Percentiles rank a stretch among this genome's conserved stretches.
These are phyloP conservation scores for Peronosclerospora sorghi DNA, from an alignment of 352 stramenopile genomes.

Conservation along the genomic window DNA sequence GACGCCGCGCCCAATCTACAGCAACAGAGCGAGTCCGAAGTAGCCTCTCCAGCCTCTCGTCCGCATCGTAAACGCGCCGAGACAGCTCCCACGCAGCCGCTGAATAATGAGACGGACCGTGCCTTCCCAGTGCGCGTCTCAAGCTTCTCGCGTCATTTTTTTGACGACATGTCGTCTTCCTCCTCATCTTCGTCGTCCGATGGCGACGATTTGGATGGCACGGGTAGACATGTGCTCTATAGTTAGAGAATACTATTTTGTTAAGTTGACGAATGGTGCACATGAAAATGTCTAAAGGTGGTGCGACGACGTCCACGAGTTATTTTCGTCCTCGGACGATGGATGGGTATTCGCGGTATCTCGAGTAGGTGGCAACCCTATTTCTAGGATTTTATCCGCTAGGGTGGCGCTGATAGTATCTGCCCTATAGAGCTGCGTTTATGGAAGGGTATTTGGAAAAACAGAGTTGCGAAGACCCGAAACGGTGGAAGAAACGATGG, in stretches of 20 bases:
- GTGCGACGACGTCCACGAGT: constrained; percentile 33
- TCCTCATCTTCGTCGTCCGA: constrained; percentile 20
- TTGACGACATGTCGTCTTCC: constrained; percentile 21
- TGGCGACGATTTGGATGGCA: constrained; percentile 11
- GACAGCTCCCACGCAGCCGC: constrained; percentile 16
- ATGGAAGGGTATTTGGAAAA: constrained; percentile 79
- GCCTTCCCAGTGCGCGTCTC: constrained; percentile 6
- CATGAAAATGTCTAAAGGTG: background rate
- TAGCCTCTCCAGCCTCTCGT: constrained; percentile 10
- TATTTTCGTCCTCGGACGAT: constrained; percentile 54
- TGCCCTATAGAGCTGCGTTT: constrained; percentile 32
- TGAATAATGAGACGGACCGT: constrained; percentile 2
- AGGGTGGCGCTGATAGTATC: background rate
- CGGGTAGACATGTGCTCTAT: constrained; percentile 2
- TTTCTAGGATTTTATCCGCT: background rate
- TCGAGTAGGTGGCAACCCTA: constrained; percentile 26
- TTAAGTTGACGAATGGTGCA: background rate
- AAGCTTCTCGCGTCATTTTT: constrained; percentile 19
- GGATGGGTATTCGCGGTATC: constrained; percentile 49
- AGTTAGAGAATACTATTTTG: background rate
- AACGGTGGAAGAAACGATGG: constrained; percentile 70
- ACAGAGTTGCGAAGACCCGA: constrained; percentile 59
- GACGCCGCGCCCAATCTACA: constrained; percentile 2
- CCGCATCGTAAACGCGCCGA: constrained; percentile 19
- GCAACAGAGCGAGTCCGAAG: background rate